phyloP scores from a whole-genome alignment of 106 monocot genomes.

The Acorus gramineus region DNA sequence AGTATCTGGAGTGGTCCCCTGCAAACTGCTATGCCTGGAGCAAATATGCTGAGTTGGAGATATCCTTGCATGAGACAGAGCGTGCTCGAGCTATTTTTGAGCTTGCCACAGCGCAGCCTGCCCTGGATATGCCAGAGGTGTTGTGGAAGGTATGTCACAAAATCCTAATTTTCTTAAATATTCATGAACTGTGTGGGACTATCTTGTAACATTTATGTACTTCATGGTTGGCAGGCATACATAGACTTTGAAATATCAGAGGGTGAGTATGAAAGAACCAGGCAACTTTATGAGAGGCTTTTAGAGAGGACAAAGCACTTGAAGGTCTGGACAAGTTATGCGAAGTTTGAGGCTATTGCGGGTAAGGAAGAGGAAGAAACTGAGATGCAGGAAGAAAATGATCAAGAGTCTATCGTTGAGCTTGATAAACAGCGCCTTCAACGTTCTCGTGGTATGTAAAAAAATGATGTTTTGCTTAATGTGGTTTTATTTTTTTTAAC shows the following conservation, averaged over 20 bases:
- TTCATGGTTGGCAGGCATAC: constrained; percentile 45
- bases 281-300: constrained; percentile 74
- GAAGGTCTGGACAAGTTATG: constrained; percentile 95
- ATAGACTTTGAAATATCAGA: constrained; percentile 89
- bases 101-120: constrained; percentile 78
- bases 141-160: constrained; percentile 72
- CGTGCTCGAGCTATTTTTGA: constrained; percentile 80
- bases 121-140: constrained; percentile 89
- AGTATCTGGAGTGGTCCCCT: constrained; percentile 90
- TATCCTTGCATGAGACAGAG: constrained; percentile 67
- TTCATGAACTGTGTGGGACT: no score
- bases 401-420: constrained; percentile 12
- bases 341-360: constrained; percentile 82
- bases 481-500: no score
- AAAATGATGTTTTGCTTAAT: neutral
- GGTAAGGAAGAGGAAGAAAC: constrained; percentile 21
- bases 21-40: constrained; percentile 97
- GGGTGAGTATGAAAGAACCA: constrained; percentile 58
- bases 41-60: constrained; percentile 90
- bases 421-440: constrained; percentile 25
- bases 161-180: no score
- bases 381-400: constrained; percentile 9
- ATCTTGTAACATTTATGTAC: no score
- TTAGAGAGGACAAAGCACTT: constrained; percentile 86
- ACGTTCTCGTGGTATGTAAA: constrained; percentile 42